Percentiles rank a stretch among this genome's conserved stretches.
These are phyloP conservation scores for Bipolaris cookei DNA, from an alignment of 2,329 filamentous ascomycete genomes.

Conservation along the genomic window DNA sequence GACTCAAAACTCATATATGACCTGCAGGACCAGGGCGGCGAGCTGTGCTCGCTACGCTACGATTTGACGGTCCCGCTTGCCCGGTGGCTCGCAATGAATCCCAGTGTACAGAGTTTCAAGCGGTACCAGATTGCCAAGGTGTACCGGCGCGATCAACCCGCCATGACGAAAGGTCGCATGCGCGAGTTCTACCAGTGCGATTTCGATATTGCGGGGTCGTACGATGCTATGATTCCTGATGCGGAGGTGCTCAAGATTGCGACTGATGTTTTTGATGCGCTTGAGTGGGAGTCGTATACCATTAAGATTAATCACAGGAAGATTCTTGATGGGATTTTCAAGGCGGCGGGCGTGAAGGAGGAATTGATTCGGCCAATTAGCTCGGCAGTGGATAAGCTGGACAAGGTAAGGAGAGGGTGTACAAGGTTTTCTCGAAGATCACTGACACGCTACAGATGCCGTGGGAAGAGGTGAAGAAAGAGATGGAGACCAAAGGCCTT, in stretches of 20 bases:
- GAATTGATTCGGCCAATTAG: slow-evolving; percentile 90
- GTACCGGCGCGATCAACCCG: slow-evolving; percentile 77
- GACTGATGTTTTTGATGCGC: slow-evolving; percentile 80
- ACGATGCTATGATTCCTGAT: slow-evolving; percentile 91
- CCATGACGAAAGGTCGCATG: slow-evolving; percentile 88
- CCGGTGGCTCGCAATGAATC: slow-evolving; percentile 91
- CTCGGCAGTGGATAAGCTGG: slow-evolving; percentile 93
- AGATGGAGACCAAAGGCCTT: slow-evolving; percentile 94
- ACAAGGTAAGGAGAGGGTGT: slow-evolving; percentile 65
- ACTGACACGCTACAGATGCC: slow-evolving; percentile 55
- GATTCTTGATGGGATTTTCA: slow-evolving; percentile 90
- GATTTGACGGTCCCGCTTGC: slow-evolving; percentile 90
- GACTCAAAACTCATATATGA: slow-evolving; percentile 93
- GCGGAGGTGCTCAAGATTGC: slow-evolving; percentile 86
- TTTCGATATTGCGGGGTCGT: slow-evolving; percentile 85
- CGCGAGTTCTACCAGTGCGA: slow-evolving; percentile 98
- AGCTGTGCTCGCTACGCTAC: slow-evolving; percentile 83
- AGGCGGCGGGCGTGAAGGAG: slow-evolving; percentile 84
- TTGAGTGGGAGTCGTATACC: slow-evolving; percentile 78
- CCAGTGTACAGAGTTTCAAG: slow-evolving; percentile 81
- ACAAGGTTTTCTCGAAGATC: neutral
- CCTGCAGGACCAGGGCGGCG: slow-evolving; percentile 84
- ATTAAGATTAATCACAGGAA: slow-evolving; percentile 97
- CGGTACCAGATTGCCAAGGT: slow-evolving; percentile 96
- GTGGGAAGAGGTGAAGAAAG: slow-evolving; percentile 86